These are phyloP conservation scores for Lepidium campestre DNA, from an alignment of 441 rosid species.

Conservation along the genomic window DNA sequence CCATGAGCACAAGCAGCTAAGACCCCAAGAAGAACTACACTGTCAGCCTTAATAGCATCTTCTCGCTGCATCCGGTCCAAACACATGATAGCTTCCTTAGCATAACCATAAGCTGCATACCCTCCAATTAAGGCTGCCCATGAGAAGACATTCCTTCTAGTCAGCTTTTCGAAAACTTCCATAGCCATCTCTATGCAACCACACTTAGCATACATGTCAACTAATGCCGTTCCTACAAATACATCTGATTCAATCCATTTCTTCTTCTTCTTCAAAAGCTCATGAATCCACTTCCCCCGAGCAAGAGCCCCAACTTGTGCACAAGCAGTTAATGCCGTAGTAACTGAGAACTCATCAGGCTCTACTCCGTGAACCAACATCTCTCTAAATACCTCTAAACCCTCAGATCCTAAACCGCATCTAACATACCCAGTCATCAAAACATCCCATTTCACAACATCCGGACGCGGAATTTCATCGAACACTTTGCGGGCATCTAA, in stretches of 20 bases:
- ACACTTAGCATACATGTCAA: conserved; percentile 60
- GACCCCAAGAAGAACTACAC: conserved; percentile 47
- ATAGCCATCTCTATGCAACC: conserved; percentile 43
- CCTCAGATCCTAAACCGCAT: conserved; percentile 28
- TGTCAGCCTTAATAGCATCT: conserved; percentile 41
- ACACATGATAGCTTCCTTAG: conserved; percentile 36
- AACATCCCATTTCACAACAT: conserved; percentile 54
- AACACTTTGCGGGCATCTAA: conserved; percentile 40
- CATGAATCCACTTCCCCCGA: conserved; percentile 58
- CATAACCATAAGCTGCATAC: conserved; percentile 40
- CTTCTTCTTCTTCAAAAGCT: conserved; percentile 30
- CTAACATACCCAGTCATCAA: conserved; percentile 43
- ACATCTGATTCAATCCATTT: conserved; percentile 30
- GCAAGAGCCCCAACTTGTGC: conserved; percentile 42
- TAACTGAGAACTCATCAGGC: conserved; percentile 47
- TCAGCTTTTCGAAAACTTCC: conserved; percentile 42
- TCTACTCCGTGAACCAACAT: conserved; percentile 43
- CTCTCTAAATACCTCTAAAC: conserved; percentile 34
- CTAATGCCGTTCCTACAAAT: conserved; percentile 46
- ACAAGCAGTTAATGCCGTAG: conserved; percentile 48
- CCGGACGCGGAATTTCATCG: conserved; percentile 46
- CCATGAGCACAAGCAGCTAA: conserved; percentile 55
- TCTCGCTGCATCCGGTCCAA: conserved; percentile 38
- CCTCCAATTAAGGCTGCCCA: conserved; percentile 62
- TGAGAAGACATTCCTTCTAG: conserved; percentile 40